Evolutionary conservation across 257 asterid genomes (phyloP).

Genomic region (Cordia subcordata): DNA sequence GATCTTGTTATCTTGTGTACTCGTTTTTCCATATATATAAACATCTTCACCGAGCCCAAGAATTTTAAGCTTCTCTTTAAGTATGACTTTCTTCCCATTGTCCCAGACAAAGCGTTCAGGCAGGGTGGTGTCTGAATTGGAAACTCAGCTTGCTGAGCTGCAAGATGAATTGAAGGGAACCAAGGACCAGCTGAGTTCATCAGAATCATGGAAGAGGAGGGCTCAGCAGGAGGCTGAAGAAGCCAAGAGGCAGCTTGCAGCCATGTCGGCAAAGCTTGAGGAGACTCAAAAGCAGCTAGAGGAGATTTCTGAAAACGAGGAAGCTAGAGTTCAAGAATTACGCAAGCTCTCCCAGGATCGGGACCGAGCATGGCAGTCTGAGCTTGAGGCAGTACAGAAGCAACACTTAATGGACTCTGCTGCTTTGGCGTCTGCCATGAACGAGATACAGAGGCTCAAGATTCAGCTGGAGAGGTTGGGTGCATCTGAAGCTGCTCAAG

Average conservation of each 20-base stretch:
- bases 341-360: constrained; percentile 82
- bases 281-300: constrained; percentile 59
- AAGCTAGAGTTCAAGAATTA: constrained; percentile 65
- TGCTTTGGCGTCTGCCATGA: constrained; percentile 63
- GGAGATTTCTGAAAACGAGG: constrained; percentile 73
- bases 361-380: constrained; percentile 76
- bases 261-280: constrained; percentile 56
- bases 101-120: constrained; percentile 56
- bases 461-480: constrained; percentile 45
- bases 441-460: constrained; percentile 76
- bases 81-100: neutral
- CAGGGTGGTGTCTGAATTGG: constrained; percentile 51
- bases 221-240: constrained; percentile 76
- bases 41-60: too few relatives aligned
- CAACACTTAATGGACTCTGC: constrained; percentile 74
- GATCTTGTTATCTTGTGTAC: too few relatives aligned
- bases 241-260: constrained; percentile 49
- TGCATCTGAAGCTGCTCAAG: constrained; percentile 66
- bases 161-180: constrained; percentile 70
- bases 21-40: too few relatives aligned
- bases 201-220: constrained; percentile 61
- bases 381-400: constrained; percentile 70
- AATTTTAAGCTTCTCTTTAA: neutral
- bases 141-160: constrained; percentile 62
- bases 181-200: constrained; percentile 61